phyloP scores from a whole-genome alignment of 306 rosid species.

The Prunus armeniaca region DNA sequence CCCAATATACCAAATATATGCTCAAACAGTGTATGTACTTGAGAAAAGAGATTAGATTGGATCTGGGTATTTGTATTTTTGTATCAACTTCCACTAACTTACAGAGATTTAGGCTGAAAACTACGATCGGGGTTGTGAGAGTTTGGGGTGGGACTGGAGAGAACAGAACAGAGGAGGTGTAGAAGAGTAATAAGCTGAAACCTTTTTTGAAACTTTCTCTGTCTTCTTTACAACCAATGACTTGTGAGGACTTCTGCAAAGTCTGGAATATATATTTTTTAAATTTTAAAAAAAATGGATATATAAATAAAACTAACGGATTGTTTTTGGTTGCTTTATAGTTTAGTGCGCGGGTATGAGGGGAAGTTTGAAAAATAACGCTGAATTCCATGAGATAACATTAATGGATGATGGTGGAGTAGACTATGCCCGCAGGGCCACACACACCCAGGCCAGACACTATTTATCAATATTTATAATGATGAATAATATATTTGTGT shows the following conservation, averaged over 20 bases:
- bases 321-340: slow-evolving; percentile 20
- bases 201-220: slow-evolving; percentile 13
- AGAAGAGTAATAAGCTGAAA: not conserved
- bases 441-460: slow-evolving; percentile 17
- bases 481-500: not conserved
- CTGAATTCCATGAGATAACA: slow-evolving; percentile 69
- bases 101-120: not conserved
- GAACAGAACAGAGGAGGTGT: not conserved
- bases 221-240: not conserved
- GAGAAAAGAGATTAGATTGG: slow-evolving; percentile 7
- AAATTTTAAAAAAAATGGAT: not conserved
- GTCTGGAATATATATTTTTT: slow-evolving; percentile 1
- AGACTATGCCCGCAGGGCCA: slow-evolving; percentile 36
- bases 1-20: not conserved
- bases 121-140: slow-evolving; percentile 2
- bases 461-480: not conserved
- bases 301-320: slow-evolving; percentile 27
- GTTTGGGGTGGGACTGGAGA: not conserved
- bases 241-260: slow-evolving; percentile 10
- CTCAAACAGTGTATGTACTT: not conserved
- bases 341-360: slow-evolving; percentile 88
- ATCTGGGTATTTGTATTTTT: slow-evolving; percentile 23
- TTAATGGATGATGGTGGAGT: slow-evolving; percentile 40
- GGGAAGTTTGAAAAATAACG: slow-evolving; percentile 80
- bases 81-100: not conserved